Percentiles rank a stretch among this genome's conserved stretches.
phyloP scores from a whole-genome alignment of 2,329 filamentous ascomycete species.

The Thermomyces lanuginosus region DNA sequence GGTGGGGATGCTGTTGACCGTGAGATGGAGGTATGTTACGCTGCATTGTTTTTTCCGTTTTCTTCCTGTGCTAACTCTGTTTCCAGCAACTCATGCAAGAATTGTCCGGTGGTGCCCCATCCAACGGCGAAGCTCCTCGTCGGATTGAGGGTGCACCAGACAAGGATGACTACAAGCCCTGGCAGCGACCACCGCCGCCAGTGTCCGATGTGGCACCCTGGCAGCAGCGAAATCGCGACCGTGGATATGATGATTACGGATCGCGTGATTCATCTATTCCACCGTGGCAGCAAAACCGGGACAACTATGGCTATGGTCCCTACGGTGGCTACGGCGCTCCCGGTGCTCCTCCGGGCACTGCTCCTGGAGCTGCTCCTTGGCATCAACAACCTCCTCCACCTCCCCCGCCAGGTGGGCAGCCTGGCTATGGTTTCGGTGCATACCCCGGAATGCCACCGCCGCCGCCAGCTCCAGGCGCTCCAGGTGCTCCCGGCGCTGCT shows the following conservation, averaged over 20 bases:
- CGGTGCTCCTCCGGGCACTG: slow-evolving; percentile 30
- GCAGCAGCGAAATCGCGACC: slow-evolving; percentile 42
- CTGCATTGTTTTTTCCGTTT: too few species aligned
- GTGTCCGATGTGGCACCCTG: slow-evolving; percentile 66
- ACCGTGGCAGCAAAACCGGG: slow-evolving; percentile 26
- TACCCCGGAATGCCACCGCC: slow-evolving; percentile 33
- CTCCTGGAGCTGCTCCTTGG: slow-evolving; percentile 39
- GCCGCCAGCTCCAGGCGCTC: slow-evolving; percentile 29
- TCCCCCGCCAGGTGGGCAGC: slow-evolving; percentile 24
- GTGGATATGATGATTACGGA: slow-evolving; percentile 34
- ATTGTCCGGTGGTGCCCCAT: slow-evolving; percentile 56
- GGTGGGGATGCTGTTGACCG: slow-evolving; percentile 73
- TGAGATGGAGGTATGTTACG: slow-evolving; percentile 72
- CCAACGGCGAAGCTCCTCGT: slow-evolving; percentile 45
- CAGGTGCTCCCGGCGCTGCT: slow-evolving; percentile 34
- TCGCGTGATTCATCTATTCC: slow-evolving; percentile 22
- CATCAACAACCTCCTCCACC: slow-evolving; percentile 38
- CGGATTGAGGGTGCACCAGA: slow-evolving; percentile 77
- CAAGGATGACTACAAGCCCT: slow-evolving; percentile 55
- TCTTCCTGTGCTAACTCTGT: slow-evolving; percentile 24
- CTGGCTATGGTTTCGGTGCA: slow-evolving; percentile 41
- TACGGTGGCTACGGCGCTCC: slow-evolving; percentile 22
- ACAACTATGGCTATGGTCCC: slow-evolving; percentile 30
- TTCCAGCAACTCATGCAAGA: slow-evolving; percentile 88
- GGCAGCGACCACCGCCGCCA: slow-evolving; percentile 64